Conservation (phyloP, 495 filamentous ascomycete species). For the Tetracladium marchalianum region DNA sequence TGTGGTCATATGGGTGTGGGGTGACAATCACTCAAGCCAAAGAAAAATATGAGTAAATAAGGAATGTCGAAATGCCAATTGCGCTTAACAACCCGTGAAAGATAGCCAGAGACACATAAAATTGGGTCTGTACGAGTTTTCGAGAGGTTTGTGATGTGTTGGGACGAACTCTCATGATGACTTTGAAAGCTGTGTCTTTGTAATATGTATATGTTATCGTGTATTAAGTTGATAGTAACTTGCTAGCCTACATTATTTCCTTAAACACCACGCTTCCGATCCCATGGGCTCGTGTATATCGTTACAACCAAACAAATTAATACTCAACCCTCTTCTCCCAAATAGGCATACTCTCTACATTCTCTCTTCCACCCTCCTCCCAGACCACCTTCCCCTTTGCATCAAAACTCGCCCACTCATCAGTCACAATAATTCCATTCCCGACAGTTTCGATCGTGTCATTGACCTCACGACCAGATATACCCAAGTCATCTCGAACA, state of each 20-base stretch:
- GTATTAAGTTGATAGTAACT: too few relatives aligned
- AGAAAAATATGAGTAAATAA: too few relatives aligned
- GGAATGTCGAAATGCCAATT: too few relatives aligned
- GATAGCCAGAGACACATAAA: too few relatives aligned
- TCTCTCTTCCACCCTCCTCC: slow-evolving; percentile 54
- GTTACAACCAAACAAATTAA: slow-evolving; percentile 15
- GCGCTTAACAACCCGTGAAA: too few relatives aligned
- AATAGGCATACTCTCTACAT: slow-evolving; percentile 56
- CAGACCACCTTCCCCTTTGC: slow-evolving; percentile 71
- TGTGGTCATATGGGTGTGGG: too few relatives aligned
- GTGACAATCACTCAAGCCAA: too few relatives aligned
- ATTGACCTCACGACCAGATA: slow-evolving; percentile 64
- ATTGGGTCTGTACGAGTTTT: too few relatives aligned
- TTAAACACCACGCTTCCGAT: background rate
- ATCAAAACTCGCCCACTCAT: slow-evolving; percentile 71
- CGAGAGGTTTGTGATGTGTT: too few relatives aligned
- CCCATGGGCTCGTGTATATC: background rate
- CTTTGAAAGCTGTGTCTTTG: too few relatives aligned
- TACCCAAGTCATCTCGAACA: slow-evolving; percentile 63
- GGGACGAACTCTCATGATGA: too few relatives aligned
- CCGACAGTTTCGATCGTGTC: slow-evolving; percentile 55
- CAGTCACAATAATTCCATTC: slow-evolving; percentile 53
- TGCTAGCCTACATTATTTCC: background rate
- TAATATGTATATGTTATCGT: too few relatives aligned
- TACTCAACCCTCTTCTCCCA: slow-evolving; percentile 61